A percentile compares a stretch with the other conserved stretches of the same genome.
Conservation (phyloP, 1,284 basidiomycete species). For the Trichosporon coremiiforme region DNA sequence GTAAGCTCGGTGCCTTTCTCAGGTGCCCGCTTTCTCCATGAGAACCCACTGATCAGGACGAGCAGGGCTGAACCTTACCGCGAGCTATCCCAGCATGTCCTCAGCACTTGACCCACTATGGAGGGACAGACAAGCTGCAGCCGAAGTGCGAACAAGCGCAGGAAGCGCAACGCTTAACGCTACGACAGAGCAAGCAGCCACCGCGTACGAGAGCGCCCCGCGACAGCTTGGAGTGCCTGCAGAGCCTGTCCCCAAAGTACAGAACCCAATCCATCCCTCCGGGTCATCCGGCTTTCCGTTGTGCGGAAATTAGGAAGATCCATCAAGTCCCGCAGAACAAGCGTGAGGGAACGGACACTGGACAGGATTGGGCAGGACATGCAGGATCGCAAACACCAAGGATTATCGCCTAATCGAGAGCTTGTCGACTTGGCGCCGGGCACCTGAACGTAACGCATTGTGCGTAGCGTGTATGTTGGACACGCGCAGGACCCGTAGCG, state of each 20-base stretch:
- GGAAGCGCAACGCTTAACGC: slow-evolving; percentile 5
- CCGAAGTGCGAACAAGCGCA: slow-evolving; percentile 11
- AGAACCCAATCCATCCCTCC: not conserved
- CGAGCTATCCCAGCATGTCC: not conserved
- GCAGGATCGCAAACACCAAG: not conserved
- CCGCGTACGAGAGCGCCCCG: too few species aligned
- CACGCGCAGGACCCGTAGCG: not conserved
- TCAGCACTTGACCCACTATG: not conserved
- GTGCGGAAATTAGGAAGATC: not conserved
- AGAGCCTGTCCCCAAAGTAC: too few species aligned
- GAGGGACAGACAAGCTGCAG: not conserved
- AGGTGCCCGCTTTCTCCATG: not conserved
- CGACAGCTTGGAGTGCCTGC: too few species aligned
- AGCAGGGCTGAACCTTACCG: slow-evolving; percentile 3
- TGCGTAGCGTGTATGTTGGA: not conserved
- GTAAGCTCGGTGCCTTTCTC: slow-evolving; percentile 5
- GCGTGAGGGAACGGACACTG: not conserved
- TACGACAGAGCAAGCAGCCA: not conserved
- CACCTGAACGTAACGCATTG: not conserved
- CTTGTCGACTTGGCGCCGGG: not conserved
- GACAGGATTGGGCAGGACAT: not conserved
- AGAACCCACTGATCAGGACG: not conserved
- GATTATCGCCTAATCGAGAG: not conserved
- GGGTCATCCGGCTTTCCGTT: not conserved
- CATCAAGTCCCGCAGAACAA: too few species aligned